Evolutionary conservation across 2,329 filamentous ascomycete genomes (phyloP), one percentile per base, ranked within the genome.

Genomic region (Xylariomycetidae sp.): DNA sequence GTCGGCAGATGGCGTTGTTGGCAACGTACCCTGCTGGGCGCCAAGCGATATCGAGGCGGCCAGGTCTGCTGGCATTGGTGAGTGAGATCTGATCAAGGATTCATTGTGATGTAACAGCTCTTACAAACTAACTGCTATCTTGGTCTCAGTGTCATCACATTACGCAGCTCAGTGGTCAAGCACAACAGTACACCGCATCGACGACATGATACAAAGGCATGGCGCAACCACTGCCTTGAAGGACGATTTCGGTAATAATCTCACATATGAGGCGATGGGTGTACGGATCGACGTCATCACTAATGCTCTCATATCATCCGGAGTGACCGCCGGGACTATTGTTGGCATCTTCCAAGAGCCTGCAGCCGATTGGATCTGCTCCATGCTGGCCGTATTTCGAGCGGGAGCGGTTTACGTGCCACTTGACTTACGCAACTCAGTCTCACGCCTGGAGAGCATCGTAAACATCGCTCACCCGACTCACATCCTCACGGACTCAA

Each of bases 291-390:
- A 18, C 16, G 9, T 16, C 27, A 14, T 29, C 8, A 16, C 27
- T 18, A 18, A 14, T 16, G 14, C n/a, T 14, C 14, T 29, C 12
- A 8, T 6, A 16, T 12, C 9, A 16, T 10, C 18, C 7, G 27
- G 16, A 14, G 18, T 26, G 6, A 26, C n/a, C 12, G 12, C 12
- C 18, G 27, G 27, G 16, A 29, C 14, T n/a, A 6, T 14, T 16
- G 27, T 29, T 8, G 27, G 13, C 10, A 18, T 29, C 13, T 29
- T 16, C 14, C 12, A 16, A 12, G 9, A 29, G 3, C 14, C 27
- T 16, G 27, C 14, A 4, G 27, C 16, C 14, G 27, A 29, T n/a
- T 29, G 27, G 27, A 18, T 29, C n/a, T 29, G 27, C 27, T 29
- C 27, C 16, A 14, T 29, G 9, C 15, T 29, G n/a, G 27, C 27